phyloP scores from a whole-genome alignment of 2,329 filamentous ascomycete genomes.

The Phialemonium atrogriseum region DNA sequence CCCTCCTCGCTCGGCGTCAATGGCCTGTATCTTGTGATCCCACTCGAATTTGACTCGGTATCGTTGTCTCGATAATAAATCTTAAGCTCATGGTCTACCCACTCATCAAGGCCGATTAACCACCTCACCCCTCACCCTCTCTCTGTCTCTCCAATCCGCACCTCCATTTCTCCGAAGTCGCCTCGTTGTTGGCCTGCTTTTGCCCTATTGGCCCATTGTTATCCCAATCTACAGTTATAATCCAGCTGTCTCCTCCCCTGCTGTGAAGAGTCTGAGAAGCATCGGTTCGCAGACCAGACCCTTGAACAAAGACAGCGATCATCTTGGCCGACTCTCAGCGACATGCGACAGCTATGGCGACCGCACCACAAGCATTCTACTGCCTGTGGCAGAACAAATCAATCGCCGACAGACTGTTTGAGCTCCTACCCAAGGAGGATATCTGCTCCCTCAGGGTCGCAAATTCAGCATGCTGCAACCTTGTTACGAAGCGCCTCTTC shows the following conservation, averaged over 20 bases:
- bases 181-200: neutral
- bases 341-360: conserved; percentile 46
- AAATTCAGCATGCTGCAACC: conserved; percentile 61
- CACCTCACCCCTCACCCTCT: neutral
- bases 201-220: neutral
- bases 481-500: conserved; percentile 63
- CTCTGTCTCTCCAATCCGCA: neutral
- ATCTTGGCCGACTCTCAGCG: too few species aligned
- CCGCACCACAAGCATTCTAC: conserved; percentile 42
- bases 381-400: conserved; percentile 44
- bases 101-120: neutral
- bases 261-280: neutral
- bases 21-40: neutral
- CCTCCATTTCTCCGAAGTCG: neutral
- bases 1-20: neutral
- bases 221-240: neutral
- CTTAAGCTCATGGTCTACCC: neutral
- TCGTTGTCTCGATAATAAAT: neutral
- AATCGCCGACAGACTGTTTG: conserved; percentile 42
- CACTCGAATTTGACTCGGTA: neutral
- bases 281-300: neutral
- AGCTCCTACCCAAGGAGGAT: conserved; percentile 39
- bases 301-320: neutral
- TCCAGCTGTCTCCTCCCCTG: neutral
- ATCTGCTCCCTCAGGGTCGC: conserved; percentile 55